Base-by-base conservation (phyloP, 1,139 yeast genomes). In the Suhomyces anneliseae region DNA sequence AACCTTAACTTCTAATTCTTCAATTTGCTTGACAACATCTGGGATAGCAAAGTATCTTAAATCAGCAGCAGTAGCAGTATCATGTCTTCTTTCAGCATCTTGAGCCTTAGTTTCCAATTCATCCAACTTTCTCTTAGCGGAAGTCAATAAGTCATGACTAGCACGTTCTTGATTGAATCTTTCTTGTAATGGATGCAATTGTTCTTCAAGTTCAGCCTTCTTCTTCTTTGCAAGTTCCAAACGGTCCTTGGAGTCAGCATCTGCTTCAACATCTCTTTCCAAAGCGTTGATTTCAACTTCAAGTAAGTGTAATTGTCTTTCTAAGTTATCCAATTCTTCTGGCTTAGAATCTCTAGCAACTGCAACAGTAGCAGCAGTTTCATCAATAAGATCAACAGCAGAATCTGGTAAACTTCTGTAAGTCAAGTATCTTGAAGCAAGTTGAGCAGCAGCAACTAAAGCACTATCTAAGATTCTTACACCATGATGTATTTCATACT, bases 281-380 rank as follows among this genome's bases (percentile, higher is more conserved):
- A 93, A 78, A 1, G 99, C 99, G 65, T 90, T 90, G 62, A 93
- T 92, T 70, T 93, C 99, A 51, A 95, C 98, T 61, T 90, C 96
- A 36, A 93, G 72, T 58, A 93, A 79, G 64, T 90, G 95, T 48
- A 92, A 78, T 69, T 90, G 90, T 69, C 99, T 87, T 70, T 93
- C 99, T 58, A 90, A 80, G 43, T 83, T 86, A 68, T 93, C 99
- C 59, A 93, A 79, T 65, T 90, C 97, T 69, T 93, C 99, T 2
- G 99, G 99, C 66, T 90, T 90, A 4, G 98, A 92, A 64, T 93
- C 99, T 68, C 99, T 83, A 3, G 97, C 97, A 45, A 93, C 99
- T 1, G 98, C 98, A 42, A 93, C 99, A 48, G 96, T 84, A 2
- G 99, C 99, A 44, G 98, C 96, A 8, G 97, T 82, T 66, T 93